Evolutionary conservation across 2,329 filamentous ascomycete species (phyloP).

Genomic region (Arthrinium phaeospermum): DNA sequence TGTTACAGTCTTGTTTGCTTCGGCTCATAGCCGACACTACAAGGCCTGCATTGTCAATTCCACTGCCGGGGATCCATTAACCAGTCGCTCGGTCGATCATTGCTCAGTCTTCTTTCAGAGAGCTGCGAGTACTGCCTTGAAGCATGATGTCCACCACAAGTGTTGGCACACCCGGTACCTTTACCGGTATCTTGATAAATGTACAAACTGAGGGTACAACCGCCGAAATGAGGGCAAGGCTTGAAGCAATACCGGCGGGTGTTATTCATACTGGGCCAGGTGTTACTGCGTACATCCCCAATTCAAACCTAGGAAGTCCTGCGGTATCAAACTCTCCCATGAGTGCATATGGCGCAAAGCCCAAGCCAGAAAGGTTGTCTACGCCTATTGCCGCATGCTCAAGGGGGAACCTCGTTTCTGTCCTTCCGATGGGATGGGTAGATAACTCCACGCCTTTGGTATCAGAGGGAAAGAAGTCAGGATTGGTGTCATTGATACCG

Average conservation of each 20-base stretch:
- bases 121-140: no score
- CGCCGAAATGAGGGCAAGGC: no score
- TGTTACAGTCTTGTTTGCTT: no score
- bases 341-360: background rate
- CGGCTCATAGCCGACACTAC: no score
- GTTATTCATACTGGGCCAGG: background rate
- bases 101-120: no score
- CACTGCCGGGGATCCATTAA: no score
- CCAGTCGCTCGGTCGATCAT: no score
- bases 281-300: background rate
- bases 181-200: no score
- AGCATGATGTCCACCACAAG: no score
- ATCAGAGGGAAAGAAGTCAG: constrained; percentile 28
- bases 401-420: constrained; percentile 4
- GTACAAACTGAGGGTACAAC: no score
- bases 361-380: background rate
- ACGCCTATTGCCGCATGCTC: background rate
- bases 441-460: constrained; percentile 27
- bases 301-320: background rate
- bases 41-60: no score
- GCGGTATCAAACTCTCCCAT: background rate
- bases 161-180: no score
- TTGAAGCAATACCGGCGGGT: background rate
- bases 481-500: constrained; percentile 30
- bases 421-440: constrained; percentile 9